These are phyloP conservation scores for Agrocybe praecox DNA, from an alignment of 768 basidiomycete species.

Conservation along the genomic window DNA sequence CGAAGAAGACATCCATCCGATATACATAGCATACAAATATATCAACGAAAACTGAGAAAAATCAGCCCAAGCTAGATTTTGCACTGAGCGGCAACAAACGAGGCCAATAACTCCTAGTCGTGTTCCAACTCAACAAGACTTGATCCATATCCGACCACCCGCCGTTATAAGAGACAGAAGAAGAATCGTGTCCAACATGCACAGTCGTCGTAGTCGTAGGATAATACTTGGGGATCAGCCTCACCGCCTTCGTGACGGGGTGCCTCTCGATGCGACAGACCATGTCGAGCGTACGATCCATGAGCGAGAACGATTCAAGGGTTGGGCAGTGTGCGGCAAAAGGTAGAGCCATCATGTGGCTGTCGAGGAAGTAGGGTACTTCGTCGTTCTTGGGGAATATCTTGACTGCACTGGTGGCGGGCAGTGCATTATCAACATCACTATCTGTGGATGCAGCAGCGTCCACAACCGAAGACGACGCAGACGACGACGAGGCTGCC, in stretches of 20 bases:
- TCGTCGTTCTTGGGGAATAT: constrained; percentile 9
- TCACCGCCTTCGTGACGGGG: constrained; percentile 2
- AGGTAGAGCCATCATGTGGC: constrained; percentile 24
- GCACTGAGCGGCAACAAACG: constrained; percentile 8
- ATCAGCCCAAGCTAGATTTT: neutral
- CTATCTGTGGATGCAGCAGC: neutral
- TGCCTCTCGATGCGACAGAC: constrained; percentile 17
- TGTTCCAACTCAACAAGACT: constrained; percentile 16
- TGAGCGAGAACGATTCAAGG: constrained; percentile 21
- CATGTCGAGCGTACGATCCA: constrained; percentile 25
- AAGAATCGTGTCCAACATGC: neutral
- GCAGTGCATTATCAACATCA: too few species aligned
- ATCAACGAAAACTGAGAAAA: neutral
- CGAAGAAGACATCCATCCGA: neutral
- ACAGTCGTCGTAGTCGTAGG: constrained; percentile 3
- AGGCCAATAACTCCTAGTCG: constrained; percentile 14
- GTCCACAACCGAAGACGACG: neutral
- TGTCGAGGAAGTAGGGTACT: constrained; percentile 23
- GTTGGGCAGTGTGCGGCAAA: constrained; percentile 23
- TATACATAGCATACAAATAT: too few species aligned
- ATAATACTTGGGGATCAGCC: constrained; percentile 18
- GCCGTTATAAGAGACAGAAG: neutral
- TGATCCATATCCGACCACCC: neutral
- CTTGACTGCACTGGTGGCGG: neutral
- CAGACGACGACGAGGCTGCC: neutral